Evolutionary conservation across 2,329 filamentous ascomycete genomes (phyloP).

Genomic region (Hypomyces perniciosus): DNA sequence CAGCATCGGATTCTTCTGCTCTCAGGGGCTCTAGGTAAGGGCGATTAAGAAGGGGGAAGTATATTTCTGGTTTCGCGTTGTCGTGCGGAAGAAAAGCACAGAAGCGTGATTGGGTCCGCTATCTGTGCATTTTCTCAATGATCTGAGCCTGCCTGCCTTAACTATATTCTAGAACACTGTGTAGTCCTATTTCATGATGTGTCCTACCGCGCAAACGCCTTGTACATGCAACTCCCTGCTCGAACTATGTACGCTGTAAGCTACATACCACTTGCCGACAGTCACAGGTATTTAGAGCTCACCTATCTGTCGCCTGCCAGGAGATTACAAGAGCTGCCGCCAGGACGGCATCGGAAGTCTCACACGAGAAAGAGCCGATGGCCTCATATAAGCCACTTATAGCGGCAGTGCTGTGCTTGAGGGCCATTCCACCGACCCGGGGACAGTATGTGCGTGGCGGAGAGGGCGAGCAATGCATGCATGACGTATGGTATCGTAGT

Average conservation of each 20-base stretch:
- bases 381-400: conserved; percentile 83
- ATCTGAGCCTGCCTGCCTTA: too few species aligned
- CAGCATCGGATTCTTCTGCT: too few species aligned
- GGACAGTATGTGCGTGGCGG: conserved; percentile 90
- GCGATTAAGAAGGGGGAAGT: too few species aligned
- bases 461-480: conserved; percentile 86
- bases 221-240: conserved; percentile 41
- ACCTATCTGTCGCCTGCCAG: conserved; percentile 97
- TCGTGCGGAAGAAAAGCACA: too few species aligned
- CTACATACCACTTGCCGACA: background rate
- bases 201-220: too few species aligned
- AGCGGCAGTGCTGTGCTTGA: conserved; percentile 80
- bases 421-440: conserved; percentile 80
- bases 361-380: conserved; percentile 75
- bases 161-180: too few species aligned
- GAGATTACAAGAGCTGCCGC: conserved; percentile 87
- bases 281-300: conserved; percentile 30
- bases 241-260: conserved; percentile 47
- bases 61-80: too few species aligned
- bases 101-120: too few species aligned
- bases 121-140: too few species aligned
- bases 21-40: too few species aligned
- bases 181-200: too few species aligned
- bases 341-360: conserved; percentile 85
- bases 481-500: conserved; percentile 83